Evolutionary conservation across 768 basidiomycete species (phyloP).

Genomic region (Leccinum broughii): DNA sequence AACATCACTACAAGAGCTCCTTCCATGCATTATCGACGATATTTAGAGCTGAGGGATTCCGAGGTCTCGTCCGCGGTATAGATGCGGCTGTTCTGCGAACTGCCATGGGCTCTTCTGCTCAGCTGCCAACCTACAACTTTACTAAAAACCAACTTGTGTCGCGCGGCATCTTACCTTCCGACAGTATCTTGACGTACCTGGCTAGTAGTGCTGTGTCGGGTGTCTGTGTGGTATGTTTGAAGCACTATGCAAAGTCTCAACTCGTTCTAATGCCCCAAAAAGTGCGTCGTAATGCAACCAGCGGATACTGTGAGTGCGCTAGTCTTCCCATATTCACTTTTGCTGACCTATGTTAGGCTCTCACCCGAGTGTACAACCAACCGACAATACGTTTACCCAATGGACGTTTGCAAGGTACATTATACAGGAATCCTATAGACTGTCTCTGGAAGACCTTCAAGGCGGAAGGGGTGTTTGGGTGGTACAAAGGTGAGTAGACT

Average conservation of each 20-base stretch:
- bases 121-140: conserved; percentile 94
- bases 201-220: conserved; percentile 89
- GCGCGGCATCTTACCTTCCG: conserved; percentile 65
- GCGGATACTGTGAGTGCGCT: conserved; percentile 74
- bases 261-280: conserved; percentile 10
- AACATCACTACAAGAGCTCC: conserved; percentile 87
- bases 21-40: conserved; percentile 82
- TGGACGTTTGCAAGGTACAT: conserved; percentile 68
- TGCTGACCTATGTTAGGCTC: conserved; percentile 46
- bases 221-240: conserved; percentile 75
- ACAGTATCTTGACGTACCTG: conserved; percentile 86
- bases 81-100: conserved; percentile 94
- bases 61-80: conserved; percentile 86
- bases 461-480: conserved; percentile 86
- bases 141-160: conserved; percentile 80
- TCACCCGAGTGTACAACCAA: conserved; percentile 97
- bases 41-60: conserved; percentile 69
- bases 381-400: conserved; percentile 71
- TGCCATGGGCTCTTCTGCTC: conserved; percentile 93
- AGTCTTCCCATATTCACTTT: not conserved
- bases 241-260: not conserved
- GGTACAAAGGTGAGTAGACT: conserved; percentile 79
- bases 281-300: conserved; percentile 94
- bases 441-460: conserved; percentile 96
- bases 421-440: conserved; percentile 92